A percentile compares a stretch with the other conserved stretches of the same genome.
Conservation (phyloP, 2,329 filamentous ascomycete genomes). For the Cladophialophora exuberans region DNA sequence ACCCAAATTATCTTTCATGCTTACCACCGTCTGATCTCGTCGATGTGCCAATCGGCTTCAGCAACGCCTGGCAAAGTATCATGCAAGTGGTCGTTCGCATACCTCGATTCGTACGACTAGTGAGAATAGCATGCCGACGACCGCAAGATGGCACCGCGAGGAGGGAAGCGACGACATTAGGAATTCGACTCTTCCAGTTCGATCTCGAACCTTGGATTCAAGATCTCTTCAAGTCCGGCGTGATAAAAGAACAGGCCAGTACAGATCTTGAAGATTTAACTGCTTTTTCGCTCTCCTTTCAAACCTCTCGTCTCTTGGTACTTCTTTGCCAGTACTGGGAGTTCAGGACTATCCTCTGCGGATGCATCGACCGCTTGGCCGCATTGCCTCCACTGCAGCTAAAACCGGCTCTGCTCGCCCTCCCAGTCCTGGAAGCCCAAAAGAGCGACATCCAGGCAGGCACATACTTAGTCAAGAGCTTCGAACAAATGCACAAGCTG, state of each 20-base stretch:
- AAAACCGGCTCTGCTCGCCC: not conserved
- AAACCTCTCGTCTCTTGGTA: not conserved
- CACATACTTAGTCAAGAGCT: not conserved
- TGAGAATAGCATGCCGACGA: not conserved
- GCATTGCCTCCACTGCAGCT: not conserved
- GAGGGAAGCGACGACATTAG: not conserved
- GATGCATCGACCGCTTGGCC: not conserved
- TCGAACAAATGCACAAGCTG: not conserved
- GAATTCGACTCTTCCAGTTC: not conserved
- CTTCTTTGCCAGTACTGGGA: not conserved
- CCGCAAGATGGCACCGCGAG: not conserved
- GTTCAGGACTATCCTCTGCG: not conserved
- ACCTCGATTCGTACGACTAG: not conserved
- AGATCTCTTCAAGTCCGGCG: not conserved
- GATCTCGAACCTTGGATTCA: not conserved
- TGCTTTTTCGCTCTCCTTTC: not conserved
- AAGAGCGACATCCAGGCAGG: not conserved
- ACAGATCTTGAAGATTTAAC: not conserved
- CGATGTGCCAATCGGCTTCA: too few species aligned
- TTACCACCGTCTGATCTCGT: too few species aligned
- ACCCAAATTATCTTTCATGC: too few species aligned
- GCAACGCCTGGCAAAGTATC: too few species aligned
- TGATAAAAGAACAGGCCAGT: not conserved
- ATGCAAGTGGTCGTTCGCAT: too few species aligned
- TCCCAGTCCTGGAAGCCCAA: not conserved